Evolutionary conservation across 805 yeast genomes (phyloP), one percentile per base, ranked within the genome.

Genomic region (Candida nonsorbophila): DNA sequence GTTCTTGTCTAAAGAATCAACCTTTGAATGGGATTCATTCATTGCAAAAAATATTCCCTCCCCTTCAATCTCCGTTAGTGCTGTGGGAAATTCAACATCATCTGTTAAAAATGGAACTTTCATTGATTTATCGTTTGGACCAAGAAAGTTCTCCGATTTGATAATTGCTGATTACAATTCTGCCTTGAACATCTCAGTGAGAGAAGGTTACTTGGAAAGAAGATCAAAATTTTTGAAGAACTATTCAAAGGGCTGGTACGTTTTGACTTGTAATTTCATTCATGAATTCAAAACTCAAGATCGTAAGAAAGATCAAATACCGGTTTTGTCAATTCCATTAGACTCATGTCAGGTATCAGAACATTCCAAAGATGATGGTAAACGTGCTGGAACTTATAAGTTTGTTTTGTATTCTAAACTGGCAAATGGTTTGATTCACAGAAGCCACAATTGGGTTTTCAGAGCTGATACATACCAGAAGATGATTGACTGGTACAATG

Each of bases 391-490:
- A 3, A 62, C 60, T 34, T 78, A 77, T 52, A 87, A 87, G 58
- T 92, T 90, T 56, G 84, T 87, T 7, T 62, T 90, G 37, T 76
- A 74, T 40, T 76, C 87, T 11, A 84, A 82, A 46, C 63, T 53
- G 51, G 78, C 79, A 39, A 75, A 77, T 37, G 92, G 92, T 9
- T 60, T 82, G 36, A 68, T 85, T 38, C 80, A 78, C 38, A 70
- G 85, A 47, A 84, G 86, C 24, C 97, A 88, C 58, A 87, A 86
- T 46, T 86, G 92, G 85, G 92, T 88, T n/a, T 88, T 90, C 63
- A 72, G 94, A 41, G 80, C 94, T n/a, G 92, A 84, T 47, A 73
- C 82, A 27, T 83, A 82, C 45, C 82, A 79, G 23, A 55, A 71
- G 18, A 84, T 87, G 90, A 75, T 80, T 52, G 70, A 67, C 22